A percentile compares a stretch with the other conserved stretches of the same genome.
phyloP scores from a whole-genome alignment of 148 eudicot genomes.

The Hydrangea macrophylla region DNA sequence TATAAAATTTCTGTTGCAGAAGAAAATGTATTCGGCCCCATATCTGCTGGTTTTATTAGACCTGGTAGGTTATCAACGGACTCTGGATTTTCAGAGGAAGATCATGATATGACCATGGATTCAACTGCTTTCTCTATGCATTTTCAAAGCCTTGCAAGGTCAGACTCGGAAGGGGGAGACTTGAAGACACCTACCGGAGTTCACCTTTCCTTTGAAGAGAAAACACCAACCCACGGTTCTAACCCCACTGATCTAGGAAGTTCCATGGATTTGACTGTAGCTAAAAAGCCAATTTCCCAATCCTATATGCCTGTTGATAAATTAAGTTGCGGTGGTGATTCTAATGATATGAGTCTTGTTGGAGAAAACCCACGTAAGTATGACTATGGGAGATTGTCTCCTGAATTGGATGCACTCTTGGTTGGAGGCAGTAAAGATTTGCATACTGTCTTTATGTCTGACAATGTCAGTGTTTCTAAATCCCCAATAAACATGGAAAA shows the following conservation, averaged over 20 bases:
- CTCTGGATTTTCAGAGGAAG: conserved; percentile 71
- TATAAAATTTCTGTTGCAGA: conserved; percentile 52
- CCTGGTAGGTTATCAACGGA: conserved; percentile 67
- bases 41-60: conserved; percentile 77
- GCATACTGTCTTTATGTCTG: conserved; percentile 26
- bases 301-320: conserved; percentile 34
- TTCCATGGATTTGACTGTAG: conserved; percentile 61
- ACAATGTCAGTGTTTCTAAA: conserved; percentile 26
- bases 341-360: conserved; percentile 92
- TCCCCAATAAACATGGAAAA: conserved; percentile 19
- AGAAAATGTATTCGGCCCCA: conserved; percentile 86
- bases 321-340: conserved; percentile 37
- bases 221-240: conserved; percentile 49
- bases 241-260: conserved; percentile 35
- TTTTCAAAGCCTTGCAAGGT: conserved; percentile 77
- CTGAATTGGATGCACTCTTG: conserved; percentile 62
- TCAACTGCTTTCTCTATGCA: conserved; percentile 96
- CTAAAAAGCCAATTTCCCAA: conserved; percentile 29
- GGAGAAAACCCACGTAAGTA: conserved; percentile 48
- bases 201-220: conserved; percentile 63
- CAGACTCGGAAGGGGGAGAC: conserved; percentile 76
- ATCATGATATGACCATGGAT: conserved; percentile 93
- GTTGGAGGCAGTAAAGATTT: conserved; percentile 50
- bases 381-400: conserved; percentile 75
- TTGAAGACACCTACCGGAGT: conserved; percentile 62